These are phyloP conservation scores for Mycosphaerella arachidis DNA, from an alignment of 2,329 filamentous ascomycete genomes.

Conservation along the genomic window DNA sequence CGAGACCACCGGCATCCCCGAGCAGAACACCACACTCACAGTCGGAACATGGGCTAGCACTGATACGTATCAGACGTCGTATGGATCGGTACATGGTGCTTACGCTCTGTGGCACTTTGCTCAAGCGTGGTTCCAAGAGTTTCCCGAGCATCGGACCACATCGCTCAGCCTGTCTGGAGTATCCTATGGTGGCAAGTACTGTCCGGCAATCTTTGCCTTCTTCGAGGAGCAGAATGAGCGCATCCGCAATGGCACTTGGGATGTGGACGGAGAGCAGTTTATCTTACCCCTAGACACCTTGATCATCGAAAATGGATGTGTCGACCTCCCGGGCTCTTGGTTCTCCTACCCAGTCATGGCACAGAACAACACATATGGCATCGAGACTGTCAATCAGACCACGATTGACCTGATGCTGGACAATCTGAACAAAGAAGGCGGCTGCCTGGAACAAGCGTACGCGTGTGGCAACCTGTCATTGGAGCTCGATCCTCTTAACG, in stretches of 20 bases:
- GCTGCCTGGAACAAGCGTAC: conserved; percentile 52
- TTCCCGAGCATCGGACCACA: conserved; percentile 57
- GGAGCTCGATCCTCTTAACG: conserved; percentile 48
- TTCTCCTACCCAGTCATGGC: conserved; percentile 48
- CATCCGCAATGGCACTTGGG: conserved; percentile 38
- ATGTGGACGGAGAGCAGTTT: conserved; percentile 35
- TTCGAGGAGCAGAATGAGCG: conserved; percentile 54
- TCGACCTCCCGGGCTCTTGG: conserved; percentile 48
- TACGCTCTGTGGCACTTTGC: conserved; percentile 56
- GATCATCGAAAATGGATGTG: conserved; percentile 50
- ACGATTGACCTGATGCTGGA: conserved; percentile 44
- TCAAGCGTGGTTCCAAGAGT: conserved; percentile 61
- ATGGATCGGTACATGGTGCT: conserved; percentile 50
- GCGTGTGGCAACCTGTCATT: conserved; percentile 47
- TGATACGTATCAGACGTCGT: conserved; percentile 42
- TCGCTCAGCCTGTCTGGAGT: conserved; percentile 53
- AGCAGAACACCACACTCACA: conserved; percentile 51
- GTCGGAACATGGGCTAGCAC: conserved; percentile 52
- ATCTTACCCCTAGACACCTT: conserved; percentile 48
- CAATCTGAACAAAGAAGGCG: conserved; percentile 41
- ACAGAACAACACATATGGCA: conserved; percentile 56
- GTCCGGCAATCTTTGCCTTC: conserved; percentile 54
- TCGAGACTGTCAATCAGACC: conserved; percentile 48
- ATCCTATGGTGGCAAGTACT: conserved; percentile 53
- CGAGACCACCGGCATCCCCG: conserved; percentile 28